A percentile compares a stretch with the other conserved stretches of the same genome.
phyloP scores from a whole-genome alignment of 202 grass and related monocot species.

The Setaria italica region DNA sequence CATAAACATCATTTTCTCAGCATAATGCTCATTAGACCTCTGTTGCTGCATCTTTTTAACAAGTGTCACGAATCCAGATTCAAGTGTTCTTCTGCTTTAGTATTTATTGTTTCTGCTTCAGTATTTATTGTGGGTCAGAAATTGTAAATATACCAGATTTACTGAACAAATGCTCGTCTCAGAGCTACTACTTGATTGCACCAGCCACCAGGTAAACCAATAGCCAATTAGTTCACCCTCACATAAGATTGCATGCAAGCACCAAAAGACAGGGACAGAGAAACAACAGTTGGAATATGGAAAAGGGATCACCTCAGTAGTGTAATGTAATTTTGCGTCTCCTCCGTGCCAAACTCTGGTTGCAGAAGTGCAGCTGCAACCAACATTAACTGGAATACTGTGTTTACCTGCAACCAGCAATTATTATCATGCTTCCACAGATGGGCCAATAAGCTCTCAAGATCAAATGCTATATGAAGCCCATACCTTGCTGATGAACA shows the following conservation, averaged over 20 bases:
- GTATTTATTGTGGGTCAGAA: neutral
- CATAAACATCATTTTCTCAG: neutral
- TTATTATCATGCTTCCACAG: constrained; percentile 33
- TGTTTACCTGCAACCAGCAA: constrained; percentile 74
- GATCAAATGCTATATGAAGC: constrained; percentile 34
- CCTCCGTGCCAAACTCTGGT: constrained; percentile 84
- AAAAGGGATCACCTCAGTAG: constrained; percentile 62
- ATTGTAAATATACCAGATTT: constrained; percentile 20
- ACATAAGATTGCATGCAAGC: neutral
- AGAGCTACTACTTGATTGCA: constrained; percentile 9
- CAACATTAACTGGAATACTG: constrained; percentile 90
- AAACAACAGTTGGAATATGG: constrained; percentile 27
- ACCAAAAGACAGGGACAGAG: constrained; percentile 12
- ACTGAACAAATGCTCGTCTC: neutral
- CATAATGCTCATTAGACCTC: neutral
- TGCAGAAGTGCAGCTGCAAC: constrained; percentile 87
- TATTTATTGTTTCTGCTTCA: constrained; percentile 19
- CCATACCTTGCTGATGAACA: constrained; percentile 95
- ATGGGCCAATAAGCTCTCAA: constrained; percentile 26
- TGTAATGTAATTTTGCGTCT: constrained; percentile 76
- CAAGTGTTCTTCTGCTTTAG: constrained; percentile 11
- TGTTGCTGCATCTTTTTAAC: neutral
- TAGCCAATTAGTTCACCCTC: neutral
- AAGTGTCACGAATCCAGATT: constrained; percentile 11
- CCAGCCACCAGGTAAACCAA: neutral